These are phyloP conservation scores for Haplosporangium gracile DNA, from an alignment of 192 early-diverging fungal genomes.

Conservation along the genomic window DNA sequence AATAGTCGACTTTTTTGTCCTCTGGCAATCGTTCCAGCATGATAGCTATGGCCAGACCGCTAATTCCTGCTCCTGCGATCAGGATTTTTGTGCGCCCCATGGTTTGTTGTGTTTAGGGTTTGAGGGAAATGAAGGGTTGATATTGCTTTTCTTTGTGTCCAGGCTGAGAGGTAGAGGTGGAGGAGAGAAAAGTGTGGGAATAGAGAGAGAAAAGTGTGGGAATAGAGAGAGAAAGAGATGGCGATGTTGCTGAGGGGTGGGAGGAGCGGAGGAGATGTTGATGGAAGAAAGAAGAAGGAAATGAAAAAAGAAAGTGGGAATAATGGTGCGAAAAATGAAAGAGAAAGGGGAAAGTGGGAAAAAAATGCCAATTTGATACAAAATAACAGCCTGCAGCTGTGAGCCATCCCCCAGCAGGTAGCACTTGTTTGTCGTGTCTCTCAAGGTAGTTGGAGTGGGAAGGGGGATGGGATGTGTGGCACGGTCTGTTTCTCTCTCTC, in stretches of 20 bases:
- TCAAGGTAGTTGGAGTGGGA: background rate
- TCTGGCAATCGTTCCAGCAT: conserved; percentile 50
- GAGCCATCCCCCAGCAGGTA: background rate
- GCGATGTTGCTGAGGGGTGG: background rate
- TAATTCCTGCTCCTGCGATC: conserved; percentile 42
- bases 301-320: background rate
- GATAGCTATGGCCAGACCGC: conserved; percentile 40
- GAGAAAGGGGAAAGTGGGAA: background rate
- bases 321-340: background rate
- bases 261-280: background rate
- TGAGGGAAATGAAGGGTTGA: background rate
- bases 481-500: background rate
- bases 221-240: background rate
- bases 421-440: background rate
- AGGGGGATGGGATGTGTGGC: background rate
- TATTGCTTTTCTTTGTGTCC: background rate
- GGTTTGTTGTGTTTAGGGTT: background rate
- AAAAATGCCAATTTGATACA: background rate
- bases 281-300: background rate
- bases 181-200: background rate
- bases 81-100: conserved; percentile 38
- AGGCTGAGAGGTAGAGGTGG: background rate
- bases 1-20: conserved; percentile 47
- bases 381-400: background rate
- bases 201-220: no score